Base-by-base conservation (phyloP, 331 rosid genomes). In the Malus hybrid region DNA sequence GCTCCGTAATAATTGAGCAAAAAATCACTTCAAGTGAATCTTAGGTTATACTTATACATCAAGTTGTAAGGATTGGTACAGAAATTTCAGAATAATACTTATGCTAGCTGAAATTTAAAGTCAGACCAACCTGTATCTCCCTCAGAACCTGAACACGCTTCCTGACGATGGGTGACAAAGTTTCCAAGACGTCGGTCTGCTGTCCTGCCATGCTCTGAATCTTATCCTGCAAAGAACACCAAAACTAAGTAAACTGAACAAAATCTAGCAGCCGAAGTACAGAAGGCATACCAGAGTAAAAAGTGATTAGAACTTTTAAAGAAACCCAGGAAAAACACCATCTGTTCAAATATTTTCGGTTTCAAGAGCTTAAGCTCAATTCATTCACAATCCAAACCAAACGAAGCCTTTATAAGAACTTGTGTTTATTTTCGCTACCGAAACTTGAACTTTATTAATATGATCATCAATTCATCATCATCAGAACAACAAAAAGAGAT, bases 71-170 rank as follows among this genome's bases (percentile, higher is more conserved):
- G 10, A 57, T 22, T 34, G n/a, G 39, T 15, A 72, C 29, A 19
- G n/a, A 32, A 65, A 32, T 8, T 65, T 31, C 22, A 32, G 15
- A 65, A 18, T 32, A 31, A 16, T 20, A 29, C 46, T 65, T 14
- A 16, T 18, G 15, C 6, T 16, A 18, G 56, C 3, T 39, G 32
- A 33, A 31, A 10, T 76, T 65, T 16, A 4, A 36, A 46, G 12
- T 20, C 44, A 71, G 34, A 54, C 77, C 20, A 61, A 90, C 96
- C 96, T 90, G 96, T 54, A 90, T 79, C 72, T 75, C 85, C 72
- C 75, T 85, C 62, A 90, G 85, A 75, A 56, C 67, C 67, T 88
- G 88, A 9, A 90, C 89, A 0, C 90, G 93, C 69, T 83, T 76
- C 88, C 83, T 71, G 78, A 90, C 89, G 0, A n/a, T 68, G 34